Evolutionary conservation across 2,329 filamentous ascomycete species (phyloP).

Genomic region (Exophiala sp.): DNA sequence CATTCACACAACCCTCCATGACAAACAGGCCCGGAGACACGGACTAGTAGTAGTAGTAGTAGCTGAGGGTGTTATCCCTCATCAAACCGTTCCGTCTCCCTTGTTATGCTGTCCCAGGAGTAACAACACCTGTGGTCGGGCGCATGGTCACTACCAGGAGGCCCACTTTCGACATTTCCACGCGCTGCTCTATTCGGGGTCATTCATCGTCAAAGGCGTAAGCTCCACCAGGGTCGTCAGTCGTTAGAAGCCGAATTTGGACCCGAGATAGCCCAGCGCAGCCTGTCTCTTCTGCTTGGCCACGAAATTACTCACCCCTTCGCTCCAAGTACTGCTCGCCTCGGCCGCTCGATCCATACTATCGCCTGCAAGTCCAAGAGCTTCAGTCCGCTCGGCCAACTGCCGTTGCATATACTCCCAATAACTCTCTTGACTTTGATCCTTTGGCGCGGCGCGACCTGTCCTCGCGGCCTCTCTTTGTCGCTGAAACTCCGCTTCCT

Average conservation of each 20-base stretch:
- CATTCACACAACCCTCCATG: too few species aligned
- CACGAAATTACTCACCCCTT: constrained; percentile 83
- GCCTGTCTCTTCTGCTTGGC: constrained; percentile 80
- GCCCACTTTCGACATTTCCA: too few species aligned
- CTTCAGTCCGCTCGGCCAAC: constrained; percentile 85
- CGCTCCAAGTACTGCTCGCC: constrained; percentile 74
- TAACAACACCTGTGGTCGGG: too few species aligned
- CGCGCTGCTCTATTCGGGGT: too few species aligned
- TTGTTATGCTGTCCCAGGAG: too few species aligned
- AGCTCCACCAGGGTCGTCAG: too few species aligned
- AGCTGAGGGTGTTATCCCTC: too few species aligned
- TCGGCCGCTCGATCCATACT: constrained; percentile 76
- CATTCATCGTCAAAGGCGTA: too few species aligned
- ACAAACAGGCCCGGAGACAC: too few species aligned
- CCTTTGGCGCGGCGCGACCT: constrained; percentile 34
- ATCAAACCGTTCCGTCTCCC: too few species aligned
- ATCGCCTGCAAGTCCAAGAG: constrained; percentile 74
- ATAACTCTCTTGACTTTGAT: constrained; percentile 52
- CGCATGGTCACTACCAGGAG: too few species aligned
- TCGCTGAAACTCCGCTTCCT: constrained; percentile 46
- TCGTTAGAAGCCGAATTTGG: constrained; percentile 40
- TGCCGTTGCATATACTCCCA: constrained; percentile 77
- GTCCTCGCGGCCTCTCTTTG: constrained; percentile 35
- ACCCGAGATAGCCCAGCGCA: constrained; percentile 56
- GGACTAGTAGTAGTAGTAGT: too few species aligned